These are phyloP conservation scores for Calonectria pteridis DNA, from an alignment of 2,329 filamentous ascomycete genomes.

Conservation along the genomic window DNA sequence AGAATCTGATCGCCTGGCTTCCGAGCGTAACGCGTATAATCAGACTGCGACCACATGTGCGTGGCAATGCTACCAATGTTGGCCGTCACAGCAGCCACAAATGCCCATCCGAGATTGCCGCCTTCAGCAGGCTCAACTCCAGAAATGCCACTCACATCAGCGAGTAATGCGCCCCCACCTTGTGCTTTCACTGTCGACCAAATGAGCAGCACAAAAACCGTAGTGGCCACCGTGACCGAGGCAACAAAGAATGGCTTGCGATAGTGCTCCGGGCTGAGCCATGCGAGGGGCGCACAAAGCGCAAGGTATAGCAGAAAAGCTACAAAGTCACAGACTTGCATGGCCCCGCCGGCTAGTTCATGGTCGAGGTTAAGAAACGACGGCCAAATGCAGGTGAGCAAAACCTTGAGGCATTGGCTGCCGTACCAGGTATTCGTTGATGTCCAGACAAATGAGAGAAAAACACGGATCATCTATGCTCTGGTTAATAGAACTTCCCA, in stretches of 20 bases:
- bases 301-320: constrained; percentile 42
- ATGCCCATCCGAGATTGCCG: constrained; percentile 40
- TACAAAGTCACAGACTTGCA: constrained; percentile 34
- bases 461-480: constrained; percentile 23
- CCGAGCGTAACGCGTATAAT: constrained; percentile 48
- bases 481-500: not conserved
- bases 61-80: constrained; percentile 47
- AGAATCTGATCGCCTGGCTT: constrained; percentile 44
- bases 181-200: constrained; percentile 45
- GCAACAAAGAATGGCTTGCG: constrained; percentile 41
- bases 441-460: constrained; percentile 44
- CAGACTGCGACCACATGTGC: constrained; percentile 46
- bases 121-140: constrained; percentile 36
- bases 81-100: constrained; percentile 44
- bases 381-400: constrained; percentile 37
- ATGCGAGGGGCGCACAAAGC: constrained; percentile 42
- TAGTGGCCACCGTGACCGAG: constrained; percentile 38
- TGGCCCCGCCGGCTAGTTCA: not conserved
- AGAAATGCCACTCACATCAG: constrained; percentile 29
- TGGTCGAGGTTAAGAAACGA: constrained; percentile 32
- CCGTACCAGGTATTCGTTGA: constrained; percentile 44
- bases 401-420: constrained; percentile 41
- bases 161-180: constrained; percentile 41
- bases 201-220: constrained; percentile 47
- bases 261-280: constrained; percentile 43